phyloP scores from a whole-genome alignment of 2,329 filamentous ascomycete genomes.

The Monilinia vaccinii-corymbosi region DNA sequence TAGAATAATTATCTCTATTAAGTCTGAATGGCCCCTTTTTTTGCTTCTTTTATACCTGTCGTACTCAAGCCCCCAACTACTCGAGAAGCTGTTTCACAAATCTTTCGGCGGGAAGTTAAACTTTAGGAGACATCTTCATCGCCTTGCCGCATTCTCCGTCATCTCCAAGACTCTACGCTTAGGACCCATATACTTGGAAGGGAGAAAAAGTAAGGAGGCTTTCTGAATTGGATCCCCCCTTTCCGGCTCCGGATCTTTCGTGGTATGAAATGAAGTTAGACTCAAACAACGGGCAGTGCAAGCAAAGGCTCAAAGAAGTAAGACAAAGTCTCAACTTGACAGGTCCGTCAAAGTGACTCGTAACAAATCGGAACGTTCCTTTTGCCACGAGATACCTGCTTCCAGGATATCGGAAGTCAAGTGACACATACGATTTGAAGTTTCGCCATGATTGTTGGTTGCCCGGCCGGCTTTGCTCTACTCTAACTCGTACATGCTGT shows the following conservation, averaged over 20 bases:
- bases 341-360: slow-evolving; percentile 6
- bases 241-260: background rate
- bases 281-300: background rate
- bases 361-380: slow-evolving; percentile 6
- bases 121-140: background rate
- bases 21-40: background rate
- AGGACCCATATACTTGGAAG: background rate
- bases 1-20: no score
- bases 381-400: slow-evolving; percentile 11
- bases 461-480: background rate
- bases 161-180: background rate
- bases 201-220: no score
- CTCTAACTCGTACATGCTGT: no score
- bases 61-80: background rate
- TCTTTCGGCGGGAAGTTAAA: background rate
- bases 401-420: slow-evolving; percentile 13
- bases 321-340: slow-evolving; percentile 1
- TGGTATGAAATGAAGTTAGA: background rate
- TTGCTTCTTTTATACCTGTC: background rate
- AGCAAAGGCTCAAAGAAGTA: no score
- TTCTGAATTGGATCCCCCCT: background rate
- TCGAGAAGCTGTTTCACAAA: background rate
- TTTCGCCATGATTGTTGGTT: background rate
- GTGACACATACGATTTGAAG: slow-evolving; percentile 2
- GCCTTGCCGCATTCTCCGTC: background rate